A percentile compares a stretch with the other conserved stretches of the same genome.
Conservation (phyloP, 140 eudicot genomes). For the Erigeron philadelphicus region DNA sequence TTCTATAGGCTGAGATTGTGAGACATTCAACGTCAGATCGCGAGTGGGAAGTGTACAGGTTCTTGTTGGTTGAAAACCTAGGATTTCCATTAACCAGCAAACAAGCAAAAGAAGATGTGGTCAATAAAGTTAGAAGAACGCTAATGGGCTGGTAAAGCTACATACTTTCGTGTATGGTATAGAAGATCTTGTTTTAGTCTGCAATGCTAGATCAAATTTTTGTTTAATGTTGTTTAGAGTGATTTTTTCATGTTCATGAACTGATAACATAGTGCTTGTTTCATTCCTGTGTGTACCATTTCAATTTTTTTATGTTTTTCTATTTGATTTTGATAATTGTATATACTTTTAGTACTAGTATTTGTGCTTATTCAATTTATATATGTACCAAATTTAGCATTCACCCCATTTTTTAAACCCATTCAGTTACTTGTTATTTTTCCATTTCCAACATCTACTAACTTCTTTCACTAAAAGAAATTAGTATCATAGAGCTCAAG, state of each 20-base stretch:
- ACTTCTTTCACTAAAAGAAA: too few relatives aligned
- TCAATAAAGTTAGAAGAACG: constrained; percentile 54
- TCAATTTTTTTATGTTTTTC: background rate
- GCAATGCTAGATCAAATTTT: constrained; percentile 5
- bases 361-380: background rate
- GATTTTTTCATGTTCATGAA: constrained; percentile 16
- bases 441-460: too few relatives aligned
- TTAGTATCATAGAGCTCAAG: too few relatives aligned
- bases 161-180: background rate
- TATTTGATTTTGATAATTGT: background rate
- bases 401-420: too few relatives aligned
- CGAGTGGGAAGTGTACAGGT: constrained; percentile 81
- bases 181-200: background rate
- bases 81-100: constrained; percentile 45
- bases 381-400: too few relatives aligned
- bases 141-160: constrained; percentile 51
- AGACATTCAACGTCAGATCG: constrained; percentile 64
- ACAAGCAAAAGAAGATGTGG: constrained; percentile 43
- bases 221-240: constrained; percentile 7
- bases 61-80: constrained; percentile 51
- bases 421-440: too few relatives aligned
- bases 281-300: background rate
- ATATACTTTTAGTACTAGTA: background rate
- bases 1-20: constrained; percentile 64
- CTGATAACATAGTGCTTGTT: constrained; percentile 19